Percentiles rank a stretch among this genome's conserved stretches.
Evolutionary conservation across 2,329 filamentous ascomycete species (phyloP).

Genomic region (Xylariales sp.): DNA sequence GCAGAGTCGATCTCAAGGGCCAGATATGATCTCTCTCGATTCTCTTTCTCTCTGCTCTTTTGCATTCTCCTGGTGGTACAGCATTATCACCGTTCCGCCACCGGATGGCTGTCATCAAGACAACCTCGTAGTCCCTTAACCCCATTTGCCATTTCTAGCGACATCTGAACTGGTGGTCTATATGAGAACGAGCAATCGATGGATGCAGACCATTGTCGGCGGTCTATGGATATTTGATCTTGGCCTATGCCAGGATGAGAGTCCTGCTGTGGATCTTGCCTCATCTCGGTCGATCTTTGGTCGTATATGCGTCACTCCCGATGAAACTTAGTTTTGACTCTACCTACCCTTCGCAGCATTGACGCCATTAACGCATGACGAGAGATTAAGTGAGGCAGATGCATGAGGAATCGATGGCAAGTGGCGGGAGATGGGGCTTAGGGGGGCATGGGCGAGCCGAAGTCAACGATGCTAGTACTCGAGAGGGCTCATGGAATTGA

Average conservation of each 20-base stretch:
- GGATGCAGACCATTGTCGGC: too few relatives aligned
- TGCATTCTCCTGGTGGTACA: not conserved
- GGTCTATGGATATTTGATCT: too few relatives aligned
- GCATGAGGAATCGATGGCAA: too few relatives aligned
- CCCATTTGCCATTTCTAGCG: too few relatives aligned
- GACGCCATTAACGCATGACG: too few relatives aligned
- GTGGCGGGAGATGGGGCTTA: too few relatives aligned
- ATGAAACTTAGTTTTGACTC: constrained; percentile 13
- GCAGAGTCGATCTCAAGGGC: constrained; percentile 92
- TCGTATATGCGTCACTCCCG: constrained; percentile 10
- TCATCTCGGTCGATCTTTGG: constrained; percentile 15
- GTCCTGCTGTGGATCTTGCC: constrained; percentile 9
- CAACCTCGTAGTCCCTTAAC: too few relatives aligned
- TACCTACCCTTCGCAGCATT: constrained; percentile 8
- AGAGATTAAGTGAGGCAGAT: too few relatives aligned
- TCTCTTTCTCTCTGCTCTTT: constrained; percentile 14
- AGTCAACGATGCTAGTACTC: not conserved
- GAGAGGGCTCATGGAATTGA: not conserved
- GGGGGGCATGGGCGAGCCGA: too few relatives aligned
- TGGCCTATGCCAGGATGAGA: not conserved
- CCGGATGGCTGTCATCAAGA: too few relatives aligned
- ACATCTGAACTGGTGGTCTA: too few relatives aligned
- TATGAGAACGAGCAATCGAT: too few relatives aligned
- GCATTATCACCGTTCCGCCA: not conserved
- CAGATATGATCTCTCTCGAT: constrained; percentile 64